These are phyloP conservation scores for Termitomyces sp. DNA, from an alignment of 768 basidiomycete species.

Conservation along the genomic window DNA sequence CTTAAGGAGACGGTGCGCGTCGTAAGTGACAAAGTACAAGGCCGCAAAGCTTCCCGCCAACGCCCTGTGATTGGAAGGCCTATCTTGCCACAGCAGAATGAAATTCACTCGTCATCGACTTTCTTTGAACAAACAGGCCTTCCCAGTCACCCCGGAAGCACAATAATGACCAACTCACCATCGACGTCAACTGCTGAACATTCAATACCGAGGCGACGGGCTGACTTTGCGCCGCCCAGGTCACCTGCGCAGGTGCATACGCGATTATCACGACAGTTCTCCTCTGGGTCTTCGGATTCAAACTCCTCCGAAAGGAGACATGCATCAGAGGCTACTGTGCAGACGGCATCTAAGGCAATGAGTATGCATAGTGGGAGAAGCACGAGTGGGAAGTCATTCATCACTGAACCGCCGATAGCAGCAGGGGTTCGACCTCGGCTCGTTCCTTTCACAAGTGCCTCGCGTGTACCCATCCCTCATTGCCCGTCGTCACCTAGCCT, in stretches of 20 bases:
- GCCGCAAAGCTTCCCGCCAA: constrained; percentile 26
- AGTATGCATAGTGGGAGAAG: constrained; percentile 40
- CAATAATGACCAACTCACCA: constrained; percentile 52
- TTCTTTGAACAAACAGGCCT: constrained; percentile 36
- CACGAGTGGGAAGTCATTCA: constrained; percentile 18
- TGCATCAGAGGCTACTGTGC: constrained; percentile 40
- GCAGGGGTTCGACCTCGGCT: constrained; percentile 46
- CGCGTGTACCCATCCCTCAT: constrained; percentile 59
- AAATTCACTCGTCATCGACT: constrained; percentile 24
- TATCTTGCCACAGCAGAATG: constrained; percentile 25
- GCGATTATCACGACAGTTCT: constrained; percentile 28
- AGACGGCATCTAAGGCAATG: constrained; percentile 44
- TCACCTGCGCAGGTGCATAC: constrained; percentile 37
- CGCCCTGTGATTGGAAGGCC: constrained; percentile 60
- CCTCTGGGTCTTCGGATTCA: constrained; percentile 28
- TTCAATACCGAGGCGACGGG: constrained; percentile 62
- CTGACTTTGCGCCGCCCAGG: constrained; percentile 64
- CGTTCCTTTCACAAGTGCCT: constrained; percentile 67
- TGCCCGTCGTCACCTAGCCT: constrained; percentile 27
- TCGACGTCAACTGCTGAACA: constrained; percentile 59
- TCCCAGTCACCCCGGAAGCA: constrained; percentile 39
- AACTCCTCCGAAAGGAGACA: constrained; percentile 29
- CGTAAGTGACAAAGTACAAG: constrained; percentile 53
- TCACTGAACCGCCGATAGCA: constrained; percentile 22
- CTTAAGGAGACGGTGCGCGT: constrained; percentile 60